Percentiles rank a stretch among this genome's conserved stretches.
Evolutionary conservation across 164 flowering plant species (phyloP).

Genomic region (Paratinospora sagittata): DNA sequence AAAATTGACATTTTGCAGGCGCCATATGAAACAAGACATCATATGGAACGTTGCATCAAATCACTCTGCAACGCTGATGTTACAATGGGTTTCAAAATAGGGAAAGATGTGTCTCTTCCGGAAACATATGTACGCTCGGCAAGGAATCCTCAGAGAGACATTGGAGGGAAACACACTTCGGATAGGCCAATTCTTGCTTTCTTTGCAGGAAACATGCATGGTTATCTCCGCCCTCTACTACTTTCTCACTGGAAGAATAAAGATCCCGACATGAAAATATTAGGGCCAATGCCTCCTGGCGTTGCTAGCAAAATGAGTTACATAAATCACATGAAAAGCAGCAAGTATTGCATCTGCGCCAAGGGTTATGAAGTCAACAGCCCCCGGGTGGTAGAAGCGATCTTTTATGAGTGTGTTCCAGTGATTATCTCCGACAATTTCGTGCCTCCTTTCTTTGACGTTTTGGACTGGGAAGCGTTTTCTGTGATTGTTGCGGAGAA

Average conservation of each 20-base stretch:
- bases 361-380: constrained; percentile 41
- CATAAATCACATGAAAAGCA: constrained; percentile 29
- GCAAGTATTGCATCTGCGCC: constrained; percentile 38
- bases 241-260: constrained; percentile 32
- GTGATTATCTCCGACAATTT: constrained; percentile 38
- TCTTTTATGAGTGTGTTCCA: constrained; percentile 37
- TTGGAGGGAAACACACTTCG: constrained; percentile 30
- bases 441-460: constrained; percentile 36
- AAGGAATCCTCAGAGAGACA: constrained; percentile 18
- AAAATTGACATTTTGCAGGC: constrained; percentile 16
- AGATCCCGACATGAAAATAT: constrained; percentile 33
- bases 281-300: constrained; percentile 14
- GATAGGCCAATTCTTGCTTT: constrained; percentile 30
- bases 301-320: constrained; percentile 9
- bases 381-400: constrained; percentile 37
- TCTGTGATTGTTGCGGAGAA: constrained; percentile 30
- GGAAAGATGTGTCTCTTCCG: constrained; percentile 37
- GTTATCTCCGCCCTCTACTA: constrained; percentile 28
- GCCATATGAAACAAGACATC: constrained; percentile 24
- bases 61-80: constrained; percentile 42
- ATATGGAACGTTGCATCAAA: constrained; percentile 26
- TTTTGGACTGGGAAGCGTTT: constrained; percentile 32
- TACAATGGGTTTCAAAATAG: constrained; percentile 26
- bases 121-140: constrained; percentile 25
- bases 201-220: constrained; percentile 39